Conservation (phyloP, 148 eudicot species). For the Camellia japonica region DNA sequence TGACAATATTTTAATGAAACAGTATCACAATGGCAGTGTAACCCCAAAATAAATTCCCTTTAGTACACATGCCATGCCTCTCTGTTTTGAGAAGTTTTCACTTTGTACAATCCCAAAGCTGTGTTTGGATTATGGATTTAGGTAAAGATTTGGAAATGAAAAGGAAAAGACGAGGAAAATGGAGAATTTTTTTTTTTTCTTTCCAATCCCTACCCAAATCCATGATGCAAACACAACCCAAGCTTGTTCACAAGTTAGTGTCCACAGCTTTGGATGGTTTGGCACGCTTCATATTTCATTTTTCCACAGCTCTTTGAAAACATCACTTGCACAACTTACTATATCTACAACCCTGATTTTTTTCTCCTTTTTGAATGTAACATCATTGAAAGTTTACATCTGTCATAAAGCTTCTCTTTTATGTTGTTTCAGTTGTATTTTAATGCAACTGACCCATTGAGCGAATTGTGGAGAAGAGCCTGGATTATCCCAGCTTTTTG, state of each 20-base stretch:
- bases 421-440: conserved; percentile 65
- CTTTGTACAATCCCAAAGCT: neutral
- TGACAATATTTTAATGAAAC: neutral
- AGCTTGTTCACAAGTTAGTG: no score
- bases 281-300: neutral
- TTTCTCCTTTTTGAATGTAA: neutral
- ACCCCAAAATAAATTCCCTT: neutral
- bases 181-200: no score
- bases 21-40: neutral
- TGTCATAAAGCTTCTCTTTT: neutral
- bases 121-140: no score
- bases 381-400: neutral
- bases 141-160: no score
- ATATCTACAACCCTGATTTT: neutral
- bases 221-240: no score
- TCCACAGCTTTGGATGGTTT: no score
- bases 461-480: conserved; percentile 83
- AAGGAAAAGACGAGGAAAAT: no score
- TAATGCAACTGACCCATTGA: conserved; percentile 88
- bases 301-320: neutral
- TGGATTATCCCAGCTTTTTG: conserved; percentile 95
- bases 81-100: neutral
- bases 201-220: no score
- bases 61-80: neutral
- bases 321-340: neutral